Base-by-base conservation (phyloP, 2,329 filamentous ascomycete genomes). In the Tolypocladium tropicale region DNA sequence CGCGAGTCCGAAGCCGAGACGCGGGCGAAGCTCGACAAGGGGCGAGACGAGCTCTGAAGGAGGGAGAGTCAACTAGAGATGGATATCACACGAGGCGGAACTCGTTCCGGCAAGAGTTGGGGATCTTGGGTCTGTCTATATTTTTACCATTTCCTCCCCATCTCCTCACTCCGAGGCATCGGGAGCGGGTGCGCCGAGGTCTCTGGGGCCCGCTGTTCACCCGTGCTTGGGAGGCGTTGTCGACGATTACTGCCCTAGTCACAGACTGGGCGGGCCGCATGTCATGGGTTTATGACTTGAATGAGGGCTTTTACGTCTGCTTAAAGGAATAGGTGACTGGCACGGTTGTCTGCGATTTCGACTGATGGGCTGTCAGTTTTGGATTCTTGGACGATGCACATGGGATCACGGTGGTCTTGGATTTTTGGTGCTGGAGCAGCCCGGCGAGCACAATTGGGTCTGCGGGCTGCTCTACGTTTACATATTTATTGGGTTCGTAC, bases 1-100 rank as follows among this genome's bases (percentile, higher is more conserved):
- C 81, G 86, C 58, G 90, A 84, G 62, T 72, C 74, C 9, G 82
- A 85, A 53, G 71, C 73, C 2, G 81, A 84, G 63, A 70, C 72
- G 70, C 75, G 70, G 56, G 69, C 65, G 33, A 76, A 73, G 67
- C 64, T 74, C 41, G 77, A 78, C 60, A 76, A 73, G 61, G n/a
- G n/a, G n/a, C n/a, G n/a, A n/a, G 77, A 77, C 30, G 73, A 71
- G 1, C 61, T 72, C 63, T 72, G 54, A 79, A 79, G 55, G 76
- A 74, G 64, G n/a, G n/a, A 72, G 78, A 62, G 71, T 76, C 56
- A 82, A 78, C 66, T 83, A 68, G 23, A 68, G 23, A 72, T 10
- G 55, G 18, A 18, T 32, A 14, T 30, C 14, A n/a, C 16, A 30
- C 18, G 10, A 12, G 28, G 28, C 28, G 46, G 46, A 33, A 50